A percentile compares a stretch with the other conserved stretches of the same genome.
Conservation (phyloP, 2,329 filamentous ascomycete species). For the Chrysoporthe austroafricana region DNA sequence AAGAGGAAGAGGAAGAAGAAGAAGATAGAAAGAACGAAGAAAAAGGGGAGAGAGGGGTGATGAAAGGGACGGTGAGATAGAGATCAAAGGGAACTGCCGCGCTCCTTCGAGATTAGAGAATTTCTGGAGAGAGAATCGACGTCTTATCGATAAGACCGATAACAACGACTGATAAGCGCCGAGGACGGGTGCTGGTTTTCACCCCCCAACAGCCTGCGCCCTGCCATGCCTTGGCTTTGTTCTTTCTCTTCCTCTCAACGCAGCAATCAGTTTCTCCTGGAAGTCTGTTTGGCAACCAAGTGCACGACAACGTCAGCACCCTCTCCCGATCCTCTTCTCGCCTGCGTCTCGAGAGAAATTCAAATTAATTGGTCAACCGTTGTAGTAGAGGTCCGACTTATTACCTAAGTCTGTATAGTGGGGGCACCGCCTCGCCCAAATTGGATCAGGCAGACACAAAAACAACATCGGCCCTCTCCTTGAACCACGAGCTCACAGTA, state of each 20-base stretch:
- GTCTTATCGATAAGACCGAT: conserved; percentile 13
- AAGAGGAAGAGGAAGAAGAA: background rate
- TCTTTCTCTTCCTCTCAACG: background rate
- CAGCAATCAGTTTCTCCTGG: background rate
- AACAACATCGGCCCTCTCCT: background rate
- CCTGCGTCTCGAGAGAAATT: no score
- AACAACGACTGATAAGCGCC: background rate
- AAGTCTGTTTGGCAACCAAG: background rate
- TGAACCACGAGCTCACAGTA: background rate
- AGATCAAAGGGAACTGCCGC: background rate
- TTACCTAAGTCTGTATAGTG: background rate
- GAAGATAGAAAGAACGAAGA: background rate
- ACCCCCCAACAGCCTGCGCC: background rate
- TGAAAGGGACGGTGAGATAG: background rate
- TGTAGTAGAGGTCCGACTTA: background rate
- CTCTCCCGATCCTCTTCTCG: no score
- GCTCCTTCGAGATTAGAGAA: background rate
- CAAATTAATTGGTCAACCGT: background rate
- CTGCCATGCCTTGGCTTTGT: background rate
- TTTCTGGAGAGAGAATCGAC: background rate
- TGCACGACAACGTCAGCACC: no score
- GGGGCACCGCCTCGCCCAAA: background rate
- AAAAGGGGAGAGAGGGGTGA: no score
- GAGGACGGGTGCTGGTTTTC: background rate
- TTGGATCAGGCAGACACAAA: background rate